Evolutionary conservation across 441 rosid species (phyloP).

Genomic region (Jatropha podagrica): DNA sequence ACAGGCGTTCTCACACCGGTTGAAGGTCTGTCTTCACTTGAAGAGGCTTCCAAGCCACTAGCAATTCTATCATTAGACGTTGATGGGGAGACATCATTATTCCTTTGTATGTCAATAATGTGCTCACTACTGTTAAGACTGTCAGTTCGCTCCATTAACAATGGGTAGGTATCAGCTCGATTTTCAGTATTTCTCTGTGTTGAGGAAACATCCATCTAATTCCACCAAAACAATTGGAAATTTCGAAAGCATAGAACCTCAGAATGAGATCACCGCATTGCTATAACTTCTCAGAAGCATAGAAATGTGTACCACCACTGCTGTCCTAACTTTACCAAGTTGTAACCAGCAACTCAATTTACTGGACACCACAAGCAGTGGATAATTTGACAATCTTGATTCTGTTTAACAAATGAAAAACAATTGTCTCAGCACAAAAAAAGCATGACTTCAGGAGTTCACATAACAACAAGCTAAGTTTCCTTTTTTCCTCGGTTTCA

Average conservation of each 20-base stretch:
- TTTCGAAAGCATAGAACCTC: slow-evolving; percentile 42
- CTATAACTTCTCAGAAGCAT: slow-evolving; percentile 1
- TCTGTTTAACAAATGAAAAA: slow-evolving; percentile 15
- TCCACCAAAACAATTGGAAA: slow-evolving; percentile 31
- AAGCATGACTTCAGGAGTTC: too few relatives aligned
- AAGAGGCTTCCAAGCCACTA: slow-evolving; percentile 52
- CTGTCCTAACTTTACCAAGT: slow-evolving; percentile 13
- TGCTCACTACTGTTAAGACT: slow-evolving; percentile 48
- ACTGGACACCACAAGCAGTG: slow-evolving; percentile 20
- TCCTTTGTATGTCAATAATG: slow-evolving; percentile 57
- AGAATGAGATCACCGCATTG: slow-evolving; percentile 20
- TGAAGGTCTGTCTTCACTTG: slow-evolving; percentile 50
- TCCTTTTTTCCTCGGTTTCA: not conserved
- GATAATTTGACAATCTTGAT: slow-evolving; percentile 20
- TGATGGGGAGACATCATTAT: slow-evolving; percentile 39
- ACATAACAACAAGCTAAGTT: not conserved
- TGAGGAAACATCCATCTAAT: slow-evolving; percentile 74
- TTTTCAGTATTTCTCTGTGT: slow-evolving; percentile 41
- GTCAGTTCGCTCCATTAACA: slow-evolving; percentile 67
- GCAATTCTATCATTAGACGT: slow-evolving; percentile 58
- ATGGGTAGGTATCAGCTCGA: slow-evolving; percentile 43
- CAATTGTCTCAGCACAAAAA: not conserved
- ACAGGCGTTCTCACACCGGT: slow-evolving; percentile 32
- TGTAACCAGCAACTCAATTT: slow-evolving; percentile 20
- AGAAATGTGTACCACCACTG: slow-evolving; percentile 1